Percentiles rank a stretch among this genome's conserved stretches.
Evolutionary conservation across 1,139 yeast genomes (phyloP).

Genomic region (Magnusiomyces suaveolens): DNA sequence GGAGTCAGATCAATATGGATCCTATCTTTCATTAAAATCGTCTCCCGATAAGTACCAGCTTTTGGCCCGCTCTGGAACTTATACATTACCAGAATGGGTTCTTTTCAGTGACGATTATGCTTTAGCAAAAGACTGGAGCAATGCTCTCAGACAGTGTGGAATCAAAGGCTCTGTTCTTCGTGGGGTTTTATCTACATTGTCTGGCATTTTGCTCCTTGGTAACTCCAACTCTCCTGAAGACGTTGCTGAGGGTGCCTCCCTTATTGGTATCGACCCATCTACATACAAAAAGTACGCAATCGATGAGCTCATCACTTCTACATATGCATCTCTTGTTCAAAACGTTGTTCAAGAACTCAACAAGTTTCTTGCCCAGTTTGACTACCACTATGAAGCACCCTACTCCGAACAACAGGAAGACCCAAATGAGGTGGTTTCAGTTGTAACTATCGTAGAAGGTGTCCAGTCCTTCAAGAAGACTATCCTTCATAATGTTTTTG

Average conservation of each 20-base stretch:
- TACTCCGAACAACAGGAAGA: conserved; percentile 18
- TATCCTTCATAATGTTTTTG: conserved; percentile 31
- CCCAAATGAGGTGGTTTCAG: conserved; percentile 29
- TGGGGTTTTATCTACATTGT: conserved; percentile 30
- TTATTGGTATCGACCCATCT: conserved; percentile 33
- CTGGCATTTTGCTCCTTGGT: conserved; percentile 34
- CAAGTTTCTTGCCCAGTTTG: conserved; percentile 28
- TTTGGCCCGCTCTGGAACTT: conserved; percentile 28
- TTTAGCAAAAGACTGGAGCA: conserved; percentile 36
- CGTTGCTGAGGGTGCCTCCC: conserved; percentile 34
- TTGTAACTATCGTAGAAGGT: conserved; percentile 32
- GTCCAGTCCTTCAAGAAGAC: conserved; percentile 21
- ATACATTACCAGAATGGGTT: conserved; percentile 32
- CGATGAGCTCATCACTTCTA: conserved; percentile 29
- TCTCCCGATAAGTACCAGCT: conserved; percentile 29
- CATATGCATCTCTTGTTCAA: conserved; percentile 29
- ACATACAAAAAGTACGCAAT: conserved; percentile 24
- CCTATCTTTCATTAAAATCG: conserved; percentile 28
- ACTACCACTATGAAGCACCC: conserved; percentile 18
- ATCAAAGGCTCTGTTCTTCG: conserved; percentile 29
- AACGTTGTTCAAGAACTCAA: conserved; percentile 31
- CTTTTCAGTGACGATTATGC: conserved; percentile 33
- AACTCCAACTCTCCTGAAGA: conserved; percentile 25
- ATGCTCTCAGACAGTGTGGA: conserved; percentile 31
- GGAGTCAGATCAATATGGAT: conserved; percentile 28